Base-by-base conservation (phyloP, 768 basidiomycete genomes). In the Myochromella boudieri region DNA sequence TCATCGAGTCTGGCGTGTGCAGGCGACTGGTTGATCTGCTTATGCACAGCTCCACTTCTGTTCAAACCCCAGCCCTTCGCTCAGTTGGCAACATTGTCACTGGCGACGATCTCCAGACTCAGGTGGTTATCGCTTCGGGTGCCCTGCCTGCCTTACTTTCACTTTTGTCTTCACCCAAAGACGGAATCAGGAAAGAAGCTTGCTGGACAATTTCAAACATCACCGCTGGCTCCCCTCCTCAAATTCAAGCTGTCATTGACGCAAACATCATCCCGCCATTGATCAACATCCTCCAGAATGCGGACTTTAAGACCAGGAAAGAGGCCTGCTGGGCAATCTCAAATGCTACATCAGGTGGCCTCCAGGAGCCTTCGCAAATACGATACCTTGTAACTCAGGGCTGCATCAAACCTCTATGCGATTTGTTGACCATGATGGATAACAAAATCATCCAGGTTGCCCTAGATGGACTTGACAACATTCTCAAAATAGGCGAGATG, bases 201-300 rank as follows among this genome's bases (percentile, higher is more conserved):
- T 99, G 97, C 72, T 99, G 97, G 97, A 99, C 97, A 14, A 98
- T 99, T 61, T 97, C 93, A 37, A 99, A 99, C 70, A 80, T 99
- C 64, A 99, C 97, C 37, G 97, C 97, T 28, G 97, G 97, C 37
- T 92, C 90, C 37, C 92, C 97, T 18, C 86, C 87, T 57, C 97
- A 99, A 71, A 99, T 99, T 59, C 95, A 98, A 68, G 76, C 91
- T 42, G 87, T 98, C 60, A 93, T 99, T 55, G 97, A 99, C 58
- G 97, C 97, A 63, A 94, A 97, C 62, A 94, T 99, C 61, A 85
- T 98, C 49, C 95, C 95, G 40, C 95, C 95, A 51, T 84, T 99
- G 53, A 95, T 99, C 77, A 97, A 97, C 74, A 97, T 98, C 59
- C 85, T 99, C 46, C 85, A 86, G 62, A 86, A 97, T 60, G 95